A percentile compares a stretch with the other conserved stretches of the same genome.
Evolutionary conservation across 1,139 yeast species (phyloP).

Genomic region (Blastobotrys indianensis): DNA sequence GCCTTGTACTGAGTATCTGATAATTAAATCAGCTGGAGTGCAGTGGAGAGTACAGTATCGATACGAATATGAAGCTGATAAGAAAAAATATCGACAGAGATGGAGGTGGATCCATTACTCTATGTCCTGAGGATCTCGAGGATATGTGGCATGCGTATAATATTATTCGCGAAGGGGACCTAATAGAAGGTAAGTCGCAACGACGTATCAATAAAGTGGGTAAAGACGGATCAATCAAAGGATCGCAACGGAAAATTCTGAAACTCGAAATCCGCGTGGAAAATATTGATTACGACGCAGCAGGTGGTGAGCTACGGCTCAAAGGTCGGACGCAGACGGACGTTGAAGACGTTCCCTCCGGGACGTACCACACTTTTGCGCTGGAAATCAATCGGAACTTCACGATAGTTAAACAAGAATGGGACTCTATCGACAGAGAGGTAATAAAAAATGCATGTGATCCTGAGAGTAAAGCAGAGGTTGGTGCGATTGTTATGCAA

Average conservation of each 20-base stretch:
- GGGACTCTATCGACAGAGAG: slow-evolving; percentile 72
- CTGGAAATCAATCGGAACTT: slow-evolving; percentile 65
- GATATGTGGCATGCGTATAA: slow-evolving; percentile 89
- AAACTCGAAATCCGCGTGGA: slow-evolving; percentile 56
- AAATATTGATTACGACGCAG: slow-evolving; percentile 70
- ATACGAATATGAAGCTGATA: slow-evolving; percentile 47
- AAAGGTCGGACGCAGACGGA: slow-evolving; percentile 69
- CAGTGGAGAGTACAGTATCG: no score
- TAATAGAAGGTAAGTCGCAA: slow-evolving; percentile 58
- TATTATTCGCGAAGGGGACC: slow-evolving; percentile 69
- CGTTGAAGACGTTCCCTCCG: slow-evolving; percentile 72
- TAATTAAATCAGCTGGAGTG: no score
- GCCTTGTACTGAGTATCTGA: no score
- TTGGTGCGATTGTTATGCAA: slow-evolving; percentile 89
- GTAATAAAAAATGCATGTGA: slow-evolving; percentile 65
- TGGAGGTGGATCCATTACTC: slow-evolving; percentile 56
- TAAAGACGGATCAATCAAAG: slow-evolving; percentile 27
- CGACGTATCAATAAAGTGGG: slow-evolving; percentile 55
- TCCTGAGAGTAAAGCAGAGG: slow-evolving; percentile 76
- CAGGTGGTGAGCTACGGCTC: slow-evolving; percentile 68
- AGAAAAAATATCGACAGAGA: slow-evolving; percentile 52
- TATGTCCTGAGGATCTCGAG: slow-evolving; percentile 82
- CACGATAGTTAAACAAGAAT: slow-evolving; percentile 63
- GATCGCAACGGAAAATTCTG: slow-evolving; percentile 46
- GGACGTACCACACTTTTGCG: slow-evolving; percentile 84